Percentiles rank a stretch among this genome's conserved stretches.
These are phyloP conservation scores for Talaromyces proteolyticus DNA, from an alignment of 495 filamentous ascomycete species.

Conservation along the genomic window DNA sequence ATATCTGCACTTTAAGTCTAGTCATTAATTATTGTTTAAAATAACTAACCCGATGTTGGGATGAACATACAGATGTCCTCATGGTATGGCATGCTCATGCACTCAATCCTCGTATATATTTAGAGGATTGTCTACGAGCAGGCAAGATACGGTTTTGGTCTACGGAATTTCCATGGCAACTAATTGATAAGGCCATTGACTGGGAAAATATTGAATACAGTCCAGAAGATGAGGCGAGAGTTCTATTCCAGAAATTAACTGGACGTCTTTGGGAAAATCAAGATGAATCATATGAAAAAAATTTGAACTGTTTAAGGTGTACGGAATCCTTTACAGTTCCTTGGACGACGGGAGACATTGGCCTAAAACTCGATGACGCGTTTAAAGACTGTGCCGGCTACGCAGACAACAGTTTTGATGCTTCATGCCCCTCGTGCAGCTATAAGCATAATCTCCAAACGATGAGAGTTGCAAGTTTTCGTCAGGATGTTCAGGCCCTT, in stretches of 20 bases:
- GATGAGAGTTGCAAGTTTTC: conserved; percentile 52
- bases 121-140: conserved; percentile 72
- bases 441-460: conserved; percentile 39
- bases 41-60: neutral
- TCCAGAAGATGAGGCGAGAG: conserved; percentile 35
- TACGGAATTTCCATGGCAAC: conserved; percentile 66
- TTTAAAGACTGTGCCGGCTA: conserved; percentile 44
- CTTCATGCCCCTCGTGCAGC: conserved; percentile 41
- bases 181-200: conserved; percentile 61
- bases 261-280: conserved; percentile 54
- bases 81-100: conserved; percentile 90
- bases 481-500: conserved; percentile 42
- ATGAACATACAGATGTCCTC: conserved; percentile 61
- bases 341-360: conserved; percentile 54
- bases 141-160: conserved; percentile 55
- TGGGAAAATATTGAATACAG: conserved; percentile 54
- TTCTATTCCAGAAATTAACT: conserved; percentile 46
- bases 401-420: conserved; percentile 54
- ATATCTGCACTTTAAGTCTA: too few species aligned
- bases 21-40: neutral
- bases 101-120: conserved; percentile 72
- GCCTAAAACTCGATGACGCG: conserved; percentile 13
- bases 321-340: conserved; percentile 31
- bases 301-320: conserved; percentile 55
- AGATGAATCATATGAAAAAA: conserved; percentile 41